Conservation (phyloP, 148 eudicot genomes). For the Hydrangea macrophylla region DNA sequence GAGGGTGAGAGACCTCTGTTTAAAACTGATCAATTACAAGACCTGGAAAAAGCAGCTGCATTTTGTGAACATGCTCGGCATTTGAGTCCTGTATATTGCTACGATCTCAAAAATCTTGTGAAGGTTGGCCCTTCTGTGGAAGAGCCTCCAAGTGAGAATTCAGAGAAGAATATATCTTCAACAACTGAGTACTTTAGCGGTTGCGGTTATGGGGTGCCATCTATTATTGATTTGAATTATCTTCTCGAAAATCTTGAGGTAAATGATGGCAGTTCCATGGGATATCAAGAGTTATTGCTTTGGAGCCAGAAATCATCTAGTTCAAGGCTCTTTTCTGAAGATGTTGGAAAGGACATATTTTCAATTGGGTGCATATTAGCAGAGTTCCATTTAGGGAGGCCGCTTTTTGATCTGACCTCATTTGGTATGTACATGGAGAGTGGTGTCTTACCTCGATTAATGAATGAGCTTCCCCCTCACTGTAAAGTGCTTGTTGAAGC, state of each 20-base stretch:
- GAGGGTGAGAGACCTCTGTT: slow-evolving; percentile 3
- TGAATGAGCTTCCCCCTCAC: slow-evolving; percentile 69
- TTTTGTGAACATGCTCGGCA: slow-evolving; percentile 77
- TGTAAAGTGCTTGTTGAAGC: slow-evolving; percentile 66
- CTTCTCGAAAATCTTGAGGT: slow-evolving; percentile 71
- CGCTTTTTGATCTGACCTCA: slow-evolving; percentile 74
- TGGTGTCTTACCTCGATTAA: slow-evolving; percentile 52
- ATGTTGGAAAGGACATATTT: slow-evolving; percentile 68
- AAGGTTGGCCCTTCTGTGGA: slow-evolving; percentile 25
- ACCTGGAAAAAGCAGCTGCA: slow-evolving; percentile 63
- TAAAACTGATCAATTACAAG: slow-evolving; percentile 38
- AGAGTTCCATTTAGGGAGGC: slow-evolving; percentile 75
- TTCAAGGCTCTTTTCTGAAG: slow-evolving; percentile 33
- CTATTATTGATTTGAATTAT: slow-evolving; percentile 38
- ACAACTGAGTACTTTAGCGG: slow-evolving; percentile 21
- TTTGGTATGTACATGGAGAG: slow-evolving; percentile 45
- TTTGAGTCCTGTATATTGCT: slow-evolving; percentile 65
- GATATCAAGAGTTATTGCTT: slow-evolving; percentile 77
- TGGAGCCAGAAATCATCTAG: slow-evolving; percentile 57
- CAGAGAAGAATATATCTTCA: slow-evolving; percentile 14
- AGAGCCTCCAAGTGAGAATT: slow-evolving; percentile 26
- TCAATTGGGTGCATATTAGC: slow-evolving; percentile 90
- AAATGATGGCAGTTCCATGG: slow-evolving; percentile 50
- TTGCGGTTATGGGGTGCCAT: slow-evolving; percentile 17
- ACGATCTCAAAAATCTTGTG: slow-evolving; percentile 14